Percentiles rank a stretch among this genome's conserved stretches.
Conservation (phyloP, 2,329 filamentous ascomycete species). For the Aspergillus pseudoviridinutans region DNA sequence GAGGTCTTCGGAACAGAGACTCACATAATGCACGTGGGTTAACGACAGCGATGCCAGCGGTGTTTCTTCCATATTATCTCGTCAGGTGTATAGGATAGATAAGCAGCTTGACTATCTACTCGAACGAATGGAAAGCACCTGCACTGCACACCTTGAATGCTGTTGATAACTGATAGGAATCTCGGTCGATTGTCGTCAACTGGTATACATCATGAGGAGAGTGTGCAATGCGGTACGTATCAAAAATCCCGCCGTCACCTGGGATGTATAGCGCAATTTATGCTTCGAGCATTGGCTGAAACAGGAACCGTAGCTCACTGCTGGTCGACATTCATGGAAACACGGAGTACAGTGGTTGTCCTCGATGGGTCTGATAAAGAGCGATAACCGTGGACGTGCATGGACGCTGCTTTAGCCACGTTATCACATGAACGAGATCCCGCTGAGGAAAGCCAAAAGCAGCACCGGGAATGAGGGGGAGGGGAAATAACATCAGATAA, state of each 20-base stretch:
- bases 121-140: not conserved
- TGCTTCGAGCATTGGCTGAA: not conserved
- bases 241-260: not conserved
- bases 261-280: not conserved
- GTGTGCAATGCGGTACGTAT: not conserved
- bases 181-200: not conserved
- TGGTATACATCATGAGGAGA: not conserved
- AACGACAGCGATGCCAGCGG: conserved; percentile 85
- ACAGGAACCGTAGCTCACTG: not conserved
- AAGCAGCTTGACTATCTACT: not conserved
- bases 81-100: not conserved
- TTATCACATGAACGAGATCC: not conserved
- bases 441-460: conserved; percentile 5
- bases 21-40: conserved; percentile 93
- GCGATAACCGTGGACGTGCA: not conserved
- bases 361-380: not conserved
- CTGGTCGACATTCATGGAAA: not conserved
- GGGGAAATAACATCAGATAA: conserved; percentile 10
- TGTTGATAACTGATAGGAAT: not conserved
- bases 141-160: not conserved
- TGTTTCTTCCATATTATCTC: conserved; percentile 28
- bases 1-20: conserved; percentile 24
- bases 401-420: conserved; percentile 8
- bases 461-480: conserved; percentile 19
- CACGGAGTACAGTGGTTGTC: no score